phyloP scores from a whole-genome alignment of 169 alveolate genomes.

The Plasmodium falciparum region DNA sequence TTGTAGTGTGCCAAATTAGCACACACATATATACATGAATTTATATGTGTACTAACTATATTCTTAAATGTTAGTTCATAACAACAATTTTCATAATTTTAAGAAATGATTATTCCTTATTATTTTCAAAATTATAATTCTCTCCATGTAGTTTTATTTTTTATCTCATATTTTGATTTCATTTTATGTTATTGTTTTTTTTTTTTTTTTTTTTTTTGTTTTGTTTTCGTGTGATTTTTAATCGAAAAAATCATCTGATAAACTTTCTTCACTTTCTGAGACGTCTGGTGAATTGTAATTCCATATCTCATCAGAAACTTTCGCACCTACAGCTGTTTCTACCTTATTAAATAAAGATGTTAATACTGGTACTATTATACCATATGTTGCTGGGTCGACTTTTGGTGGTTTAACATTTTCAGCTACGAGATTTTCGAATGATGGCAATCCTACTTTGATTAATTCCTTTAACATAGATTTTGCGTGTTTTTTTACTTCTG shows the following conservation, averaged over 20 bases:
- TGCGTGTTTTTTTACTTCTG: slow-evolving; percentile 39
- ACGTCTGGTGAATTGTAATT: slow-evolving; percentile 14
- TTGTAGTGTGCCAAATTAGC: no score
- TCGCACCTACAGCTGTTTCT: slow-evolving; percentile 20
- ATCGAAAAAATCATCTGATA: slow-evolving; percentile 15
- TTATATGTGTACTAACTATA: no score
- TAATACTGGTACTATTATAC: slow-evolving; percentile 10
- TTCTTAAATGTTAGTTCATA: no score
- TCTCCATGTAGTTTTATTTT: no score
- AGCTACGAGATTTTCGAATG: slow-evolving; percentile 64
- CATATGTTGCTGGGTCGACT: slow-evolving; percentile 2
- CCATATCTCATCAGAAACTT: slow-evolving; percentile 60
- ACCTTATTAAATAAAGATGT: slow-evolving; percentile 43
- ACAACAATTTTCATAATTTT: no score
- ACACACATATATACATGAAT: no score
- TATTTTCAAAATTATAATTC: no score
- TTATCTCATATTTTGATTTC: no score
- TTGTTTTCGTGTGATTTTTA: not conserved
- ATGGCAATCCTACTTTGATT: slow-evolving; percentile 45
- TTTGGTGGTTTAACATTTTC: slow-evolving; percentile 50
- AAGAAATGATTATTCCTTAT: no score
- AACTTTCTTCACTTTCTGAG: slow-evolving; percentile 21
- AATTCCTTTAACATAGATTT: slow-evolving; percentile 43
- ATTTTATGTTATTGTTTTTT: no score
- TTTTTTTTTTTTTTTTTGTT: no score